Percentiles rank a stretch among this genome's conserved stretches.
phyloP scores from a whole-genome alignment of 108 stramenopile genomes.

The Nitzschia sp. region DNA sequence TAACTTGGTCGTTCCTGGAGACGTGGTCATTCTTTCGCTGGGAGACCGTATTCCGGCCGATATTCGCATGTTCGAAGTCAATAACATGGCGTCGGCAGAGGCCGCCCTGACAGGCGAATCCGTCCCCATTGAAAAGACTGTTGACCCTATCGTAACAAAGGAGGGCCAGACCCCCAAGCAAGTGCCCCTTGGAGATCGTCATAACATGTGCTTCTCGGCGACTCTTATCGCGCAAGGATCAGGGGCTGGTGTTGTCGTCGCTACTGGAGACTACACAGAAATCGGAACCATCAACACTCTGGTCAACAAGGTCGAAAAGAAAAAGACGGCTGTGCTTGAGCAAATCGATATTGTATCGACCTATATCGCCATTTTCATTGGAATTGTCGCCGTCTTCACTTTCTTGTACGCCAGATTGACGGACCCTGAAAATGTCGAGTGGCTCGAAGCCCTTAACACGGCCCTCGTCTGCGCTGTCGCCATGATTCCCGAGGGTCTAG shows the following conservation, averaged over 20 bases:
- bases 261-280: slow-evolving; percentile 89
- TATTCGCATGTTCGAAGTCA: slow-evolving; percentile 77
- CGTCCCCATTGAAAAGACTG: slow-evolving; percentile 82
- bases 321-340: slow-evolving; percentile 90
- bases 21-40: slow-evolving; percentile 61
- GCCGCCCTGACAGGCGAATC: slow-evolving; percentile 94
- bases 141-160: slow-evolving; percentile 47
- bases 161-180: slow-evolving; percentile 45
- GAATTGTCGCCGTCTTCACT: slow-evolving; percentile 70
- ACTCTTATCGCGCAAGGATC: slow-evolving; percentile 90
- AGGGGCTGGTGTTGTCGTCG: slow-evolving; percentile 82
- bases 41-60: slow-evolving; percentile 93
- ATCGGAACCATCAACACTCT: slow-evolving; percentile 94
- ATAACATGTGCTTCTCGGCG: slow-evolving; percentile 88
- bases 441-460: slow-evolving; percentile 71
- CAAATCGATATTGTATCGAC: slow-evolving; percentile 92
- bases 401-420: slow-evolving; percentile 81
- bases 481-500: slow-evolving; percentile 97
- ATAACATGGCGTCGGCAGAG: slow-evolving; percentile 79
- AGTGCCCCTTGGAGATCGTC: slow-evolving; percentile 80
- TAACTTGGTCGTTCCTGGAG: slow-evolving; percentile 74
- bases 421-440: slow-evolving; percentile 24
- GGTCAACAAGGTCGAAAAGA: slow-evolving; percentile 74
- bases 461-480: slow-evolving; percentile 91
- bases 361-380: slow-evolving; percentile 80